Evolutionary conservation across 345 rosid genomes (phyloP).

Genomic region (Zanthoxylum bungeanum): DNA sequence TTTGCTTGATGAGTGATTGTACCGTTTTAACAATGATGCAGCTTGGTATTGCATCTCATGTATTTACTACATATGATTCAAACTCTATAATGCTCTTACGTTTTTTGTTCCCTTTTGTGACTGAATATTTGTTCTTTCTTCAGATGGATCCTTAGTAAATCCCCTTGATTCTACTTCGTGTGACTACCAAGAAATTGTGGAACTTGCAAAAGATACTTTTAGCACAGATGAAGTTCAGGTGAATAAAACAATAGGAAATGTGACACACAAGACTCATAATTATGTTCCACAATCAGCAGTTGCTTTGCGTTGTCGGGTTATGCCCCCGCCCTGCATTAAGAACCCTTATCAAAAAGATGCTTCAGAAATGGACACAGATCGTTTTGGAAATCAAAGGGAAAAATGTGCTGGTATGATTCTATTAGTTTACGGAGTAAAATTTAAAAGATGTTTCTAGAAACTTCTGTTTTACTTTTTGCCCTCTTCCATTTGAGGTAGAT

Average conservation of each 20-base stretch:
- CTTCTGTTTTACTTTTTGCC: background rate
- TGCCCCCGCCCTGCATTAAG: constrained; percentile 94
- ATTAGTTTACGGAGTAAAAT: background rate
- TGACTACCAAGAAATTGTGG: constrained; percentile 40
- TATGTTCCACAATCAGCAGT: constrained; percentile 85
- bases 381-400: constrained; percentile 74
- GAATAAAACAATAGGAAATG: constrained; percentile 32
- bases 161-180: constrained; percentile 45
- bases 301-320: constrained; percentile 76
- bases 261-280: constrained; percentile 38
- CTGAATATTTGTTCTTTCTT: constrained; percentile 11
- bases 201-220: constrained; percentile 40
- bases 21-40: background rate
- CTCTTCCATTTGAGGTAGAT: background rate
- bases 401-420: constrained; percentile 73
- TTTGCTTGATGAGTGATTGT: background rate
- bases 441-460: background rate
- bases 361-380: constrained; percentile 55
- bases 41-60: background rate
- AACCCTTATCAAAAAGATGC: constrained; percentile 72
- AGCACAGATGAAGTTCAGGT: constrained; percentile 38
- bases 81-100: background rate
- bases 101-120: background rate
- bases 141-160: constrained; percentile 38
- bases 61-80: background rate